Evolutionary conservation across 805 yeast species (phyloP).

Genomic region (Wickerhamomyces queroliae): DNA sequence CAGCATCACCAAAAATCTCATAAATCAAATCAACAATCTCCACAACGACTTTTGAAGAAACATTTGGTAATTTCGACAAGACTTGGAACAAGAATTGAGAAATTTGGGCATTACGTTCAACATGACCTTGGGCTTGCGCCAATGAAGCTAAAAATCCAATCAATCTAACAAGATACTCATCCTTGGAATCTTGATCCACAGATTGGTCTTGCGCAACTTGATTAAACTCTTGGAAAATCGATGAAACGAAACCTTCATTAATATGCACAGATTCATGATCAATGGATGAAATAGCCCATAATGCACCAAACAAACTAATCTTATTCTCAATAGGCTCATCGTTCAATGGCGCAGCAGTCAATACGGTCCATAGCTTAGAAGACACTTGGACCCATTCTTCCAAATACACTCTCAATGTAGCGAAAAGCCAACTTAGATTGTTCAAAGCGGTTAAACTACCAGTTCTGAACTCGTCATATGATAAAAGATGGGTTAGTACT

Average conservation of each 20-base stretch:
- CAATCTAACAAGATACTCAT: slow-evolving; percentile 36
- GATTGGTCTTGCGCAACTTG: slow-evolving; percentile 8
- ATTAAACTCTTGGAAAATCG: slow-evolving; percentile 17
- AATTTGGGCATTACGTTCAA: slow-evolving; percentile 37
- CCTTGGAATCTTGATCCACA: slow-evolving; percentile 20
- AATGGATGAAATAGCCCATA: slow-evolving; percentile 37
- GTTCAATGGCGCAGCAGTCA: slow-evolving; percentile 13
- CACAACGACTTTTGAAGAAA: slow-evolving; percentile 37
- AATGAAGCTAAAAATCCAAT: slow-evolving; percentile 49
- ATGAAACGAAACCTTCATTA: slow-evolving; percentile 22
- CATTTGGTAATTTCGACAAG: slow-evolving; percentile 20
- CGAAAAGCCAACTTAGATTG: slow-evolving; percentile 58
- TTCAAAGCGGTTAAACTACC: slow-evolving; percentile 64
- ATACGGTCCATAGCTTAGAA: slow-evolving; percentile 5
- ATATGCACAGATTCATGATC: slow-evolving; percentile 15
- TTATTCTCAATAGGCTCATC: slow-evolving; percentile 24
- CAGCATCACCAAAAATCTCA: slow-evolving; percentile 76
- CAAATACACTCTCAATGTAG: slow-evolving; percentile 8
- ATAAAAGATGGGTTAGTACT: slow-evolving; percentile 34
- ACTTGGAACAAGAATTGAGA: slow-evolving; percentile 37
- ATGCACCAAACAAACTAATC: slow-evolving; percentile 32
- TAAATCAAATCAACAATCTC: slow-evolving; percentile 63
- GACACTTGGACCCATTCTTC: slow-evolving; percentile 12
- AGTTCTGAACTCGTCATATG: slow-evolving; percentile 40
- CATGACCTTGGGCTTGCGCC: slow-evolving; percentile 40